Percentiles rank a stretch among this genome's conserved stretches.
Evolutionary conservation across 1,284 basidiomycete genomes (phyloP).

Genomic region (Agaricales sp.): DNA sequence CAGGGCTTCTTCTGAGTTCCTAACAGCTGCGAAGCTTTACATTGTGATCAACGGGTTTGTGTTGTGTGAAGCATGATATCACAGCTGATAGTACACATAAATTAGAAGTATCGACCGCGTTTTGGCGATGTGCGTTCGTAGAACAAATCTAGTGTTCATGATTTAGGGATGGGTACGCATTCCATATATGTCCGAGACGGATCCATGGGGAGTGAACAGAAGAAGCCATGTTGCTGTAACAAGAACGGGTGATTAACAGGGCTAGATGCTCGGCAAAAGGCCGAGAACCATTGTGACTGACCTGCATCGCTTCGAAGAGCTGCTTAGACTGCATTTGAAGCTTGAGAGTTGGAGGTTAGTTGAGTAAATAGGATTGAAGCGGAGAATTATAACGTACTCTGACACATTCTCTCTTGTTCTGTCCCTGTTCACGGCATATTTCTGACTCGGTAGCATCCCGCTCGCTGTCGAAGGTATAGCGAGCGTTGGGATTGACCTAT

Average conservation of each 20-base stretch:
- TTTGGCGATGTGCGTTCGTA: no score
- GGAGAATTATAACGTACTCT: conserved; percentile 27
- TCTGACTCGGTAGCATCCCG: conserved; percentile 49
- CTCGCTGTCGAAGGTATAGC: conserved; percentile 53
- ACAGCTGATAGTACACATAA: no score
- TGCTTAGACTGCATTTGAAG: conserved; percentile 57
- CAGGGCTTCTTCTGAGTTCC: no score
- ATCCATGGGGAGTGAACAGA: conserved; percentile 66
- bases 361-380: conserved; percentile 2
- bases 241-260: background rate
- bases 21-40: no score
- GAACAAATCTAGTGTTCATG: no score
- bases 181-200: conserved; percentile 66
- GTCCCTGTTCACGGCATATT: conserved; percentile 46
- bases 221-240: conserved; percentile 53
- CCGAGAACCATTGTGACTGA: conserved; percentile 18
- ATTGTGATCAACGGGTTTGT: no score
- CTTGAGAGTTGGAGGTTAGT: conserved; percentile 24
- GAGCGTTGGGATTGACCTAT: conserved; percentile 38
- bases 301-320: conserved; percentile 74
- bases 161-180: conserved; percentile 55
- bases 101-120: no score
- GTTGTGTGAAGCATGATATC: no score
- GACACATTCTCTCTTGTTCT: conserved; percentile 46
- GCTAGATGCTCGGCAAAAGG: conserved; percentile 2